Evolutionary conservation across 345 rosid species (phyloP), one percentile per base, ranked within the genome.

Genomic region (Eucalyptus sp.): DNA sequence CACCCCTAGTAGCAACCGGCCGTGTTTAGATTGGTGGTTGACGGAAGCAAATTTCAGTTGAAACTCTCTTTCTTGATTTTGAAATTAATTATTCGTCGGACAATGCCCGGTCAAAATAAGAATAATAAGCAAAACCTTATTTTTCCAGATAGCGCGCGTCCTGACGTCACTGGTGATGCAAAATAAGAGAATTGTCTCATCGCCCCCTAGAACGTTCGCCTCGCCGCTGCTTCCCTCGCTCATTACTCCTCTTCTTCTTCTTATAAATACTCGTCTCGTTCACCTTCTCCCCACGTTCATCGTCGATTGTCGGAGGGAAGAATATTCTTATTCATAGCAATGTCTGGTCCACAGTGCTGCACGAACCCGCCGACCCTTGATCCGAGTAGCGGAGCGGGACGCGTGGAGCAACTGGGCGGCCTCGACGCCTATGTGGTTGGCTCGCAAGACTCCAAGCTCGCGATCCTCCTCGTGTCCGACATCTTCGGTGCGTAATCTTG

Each of bases 271-370:
- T 24, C 64, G n/a, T 5, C 64, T 10, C 64, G 29, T 58, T 58
- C 64, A 25, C 64, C 64, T 58, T 22, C 64, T 58, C 13, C 13
- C 62, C 27, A 24, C 64, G 13, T 24, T 5, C 13, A 58, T 58
- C 13, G 64, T 58, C 64, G 29, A n/a, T 49, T 13, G 51, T 31
- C 56, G 12, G 5, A 86, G 41, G 56, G 37, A 25, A 27, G 31
- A 33, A 48, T 7, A 25, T 43, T 37, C 43, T 76, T 10, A n/a
- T 37, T 16, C 17, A 16, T 41, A 44, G 43, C 25, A 86, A 91
- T 94, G 95, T 91, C 95, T 24, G 91, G 94, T 13, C 90, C 92
- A 86, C 91, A 92, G 91, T 92, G 96, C 89, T 93, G 92, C 81
- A 87, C 88, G 54, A 94, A 94, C 84, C 92, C 95, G 22, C 96